Percentiles rank a stretch among this genome's conserved stretches.
Conservation (phyloP, 495 filamentous ascomycete genomes). For the Aspergillus coremiiformis region DNA sequence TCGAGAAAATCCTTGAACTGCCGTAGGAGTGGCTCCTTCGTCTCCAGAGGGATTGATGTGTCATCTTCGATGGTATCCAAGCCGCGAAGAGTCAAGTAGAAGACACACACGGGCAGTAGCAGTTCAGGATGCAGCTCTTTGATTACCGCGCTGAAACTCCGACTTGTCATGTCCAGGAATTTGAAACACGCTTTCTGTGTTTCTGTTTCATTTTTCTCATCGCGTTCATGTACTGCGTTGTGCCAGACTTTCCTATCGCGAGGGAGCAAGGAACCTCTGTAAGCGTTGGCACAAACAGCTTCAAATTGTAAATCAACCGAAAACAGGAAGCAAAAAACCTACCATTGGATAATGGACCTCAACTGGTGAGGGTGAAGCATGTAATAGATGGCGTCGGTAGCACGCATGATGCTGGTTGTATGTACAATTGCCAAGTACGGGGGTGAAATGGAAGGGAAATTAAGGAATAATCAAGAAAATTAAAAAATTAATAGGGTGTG, state of each 20-base stretch:
- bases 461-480: neutral
- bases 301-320: neutral
- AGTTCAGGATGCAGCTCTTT: conserved; percentile 92
- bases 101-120: conserved; percentile 80
- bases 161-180: conserved; percentile 79
- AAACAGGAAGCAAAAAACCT: conserved; percentile 14
- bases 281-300: conserved; percentile 13
- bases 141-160: conserved; percentile 90
- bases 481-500: neutral
- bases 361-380: conserved; percentile 70
- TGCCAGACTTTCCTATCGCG: conserved; percentile 86
- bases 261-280: conserved; percentile 6
- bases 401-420: conserved; percentile 39
- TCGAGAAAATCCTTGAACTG: conserved; percentile 71
- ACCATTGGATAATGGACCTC: conserved; percentile 91
- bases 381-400: conserved; percentile 62
- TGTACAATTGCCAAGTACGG: conserved; percentile 4
- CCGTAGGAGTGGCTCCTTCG: conserved; percentile 81
- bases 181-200: conserved; percentile 76
- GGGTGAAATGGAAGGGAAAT: conserved; percentile 5
- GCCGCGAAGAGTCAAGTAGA: conserved; percentile 85
- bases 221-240: conserved; percentile 79
- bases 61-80: conserved; percentile 98
- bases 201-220: conserved; percentile 62
- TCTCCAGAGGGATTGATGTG: conserved; percentile 74